These are phyloP conservation scores for Kappamyces sp. DNA, from an alignment of 192 early-diverging fungal species.

Conservation along the genomic window DNA sequence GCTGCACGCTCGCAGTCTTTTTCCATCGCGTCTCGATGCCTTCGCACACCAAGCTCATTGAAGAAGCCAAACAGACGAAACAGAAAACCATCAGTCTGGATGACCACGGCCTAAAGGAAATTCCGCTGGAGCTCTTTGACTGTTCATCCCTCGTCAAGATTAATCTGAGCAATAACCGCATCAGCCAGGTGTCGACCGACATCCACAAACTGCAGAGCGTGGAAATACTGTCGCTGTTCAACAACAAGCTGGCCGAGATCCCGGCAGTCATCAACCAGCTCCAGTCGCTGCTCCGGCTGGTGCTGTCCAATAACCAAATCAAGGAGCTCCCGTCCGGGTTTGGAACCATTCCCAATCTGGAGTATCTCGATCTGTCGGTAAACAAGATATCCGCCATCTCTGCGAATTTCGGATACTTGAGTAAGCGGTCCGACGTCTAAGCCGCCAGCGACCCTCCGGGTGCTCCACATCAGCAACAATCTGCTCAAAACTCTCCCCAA, in stretches of 20 bases:
- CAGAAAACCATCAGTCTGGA: conserved; percentile 24
- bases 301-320: conserved; percentile 28
- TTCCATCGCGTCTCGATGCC: no score
- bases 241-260: conserved; percentile 32
- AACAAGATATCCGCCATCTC: conserved; percentile 35
- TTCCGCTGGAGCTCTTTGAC: conserved; percentile 31
- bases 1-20: no score
- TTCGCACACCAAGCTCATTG: background rate
- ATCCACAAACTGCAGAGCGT: conserved; percentile 22
- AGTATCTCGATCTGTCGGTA: conserved; percentile 31
- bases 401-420: conserved; percentile 37
- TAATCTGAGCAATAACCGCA: background rate
- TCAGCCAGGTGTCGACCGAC: conserved; percentile 17
- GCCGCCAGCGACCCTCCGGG: conserved; percentile 23
- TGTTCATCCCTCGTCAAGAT: conserved; percentile 9
- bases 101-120: conserved; percentile 23
- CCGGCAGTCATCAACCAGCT: conserved; percentile 23
- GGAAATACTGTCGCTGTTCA: conserved; percentile 31
- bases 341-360: conserved; percentile 28
- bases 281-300: background rate
- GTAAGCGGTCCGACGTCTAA: conserved; percentile 4
- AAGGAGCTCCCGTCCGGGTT: conserved; percentile 36
- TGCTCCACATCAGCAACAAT: conserved; percentile 36
- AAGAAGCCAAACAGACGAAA: conserved; percentile 16
- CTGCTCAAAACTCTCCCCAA: conserved; percentile 28